Evolutionary conservation across 1,284 basidiomycete species (phyloP).

Genomic region (Testicularia cyperi): DNA sequence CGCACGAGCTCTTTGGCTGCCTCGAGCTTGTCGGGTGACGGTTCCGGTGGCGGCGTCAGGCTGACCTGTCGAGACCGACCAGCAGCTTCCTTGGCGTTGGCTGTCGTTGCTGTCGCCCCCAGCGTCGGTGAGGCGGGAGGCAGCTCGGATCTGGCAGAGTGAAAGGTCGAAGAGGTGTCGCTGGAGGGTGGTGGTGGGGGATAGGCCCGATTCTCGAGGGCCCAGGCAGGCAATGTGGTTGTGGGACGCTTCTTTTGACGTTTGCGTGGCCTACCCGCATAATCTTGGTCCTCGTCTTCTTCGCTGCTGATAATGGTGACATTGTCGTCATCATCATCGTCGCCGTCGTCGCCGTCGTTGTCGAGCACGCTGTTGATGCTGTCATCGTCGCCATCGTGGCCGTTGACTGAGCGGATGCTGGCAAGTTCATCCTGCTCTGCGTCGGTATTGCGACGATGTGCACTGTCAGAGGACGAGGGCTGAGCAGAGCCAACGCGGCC

Average conservation of each 20-base stretch:
- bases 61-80: too few species aligned
- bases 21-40: constrained; percentile 15
- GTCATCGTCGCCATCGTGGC: neutral
- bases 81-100: too few species aligned
- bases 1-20: constrained; percentile 27
- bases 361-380: neutral
- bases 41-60: constrained; percentile 22
- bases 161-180: too few species aligned
- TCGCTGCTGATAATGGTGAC: constrained; percentile 9
- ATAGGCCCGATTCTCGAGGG: constrained; percentile 4
- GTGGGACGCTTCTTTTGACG: constrained; percentile 18
- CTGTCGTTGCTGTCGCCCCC: too few species aligned
- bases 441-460: too few species aligned
- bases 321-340: constrained; percentile 11
- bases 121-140: too few species aligned
- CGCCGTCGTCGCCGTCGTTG: constrained; percentile 4
- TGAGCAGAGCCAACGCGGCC: too few species aligned
- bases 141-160: too few species aligned
- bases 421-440: too few species aligned
- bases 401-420: too few species aligned
- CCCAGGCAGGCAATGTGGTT: constrained; percentile 10
- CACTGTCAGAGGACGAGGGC: too few species aligned
- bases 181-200: constrained; percentile 8
- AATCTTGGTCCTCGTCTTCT: constrained; percentile 8
- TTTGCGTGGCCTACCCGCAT: constrained; percentile 8